Evolutionary conservation across 1,284 basidiomycete genomes (phyloP), one percentile per base, ranked within the genome.

Genomic region (Vanrija humicola): DNA sequence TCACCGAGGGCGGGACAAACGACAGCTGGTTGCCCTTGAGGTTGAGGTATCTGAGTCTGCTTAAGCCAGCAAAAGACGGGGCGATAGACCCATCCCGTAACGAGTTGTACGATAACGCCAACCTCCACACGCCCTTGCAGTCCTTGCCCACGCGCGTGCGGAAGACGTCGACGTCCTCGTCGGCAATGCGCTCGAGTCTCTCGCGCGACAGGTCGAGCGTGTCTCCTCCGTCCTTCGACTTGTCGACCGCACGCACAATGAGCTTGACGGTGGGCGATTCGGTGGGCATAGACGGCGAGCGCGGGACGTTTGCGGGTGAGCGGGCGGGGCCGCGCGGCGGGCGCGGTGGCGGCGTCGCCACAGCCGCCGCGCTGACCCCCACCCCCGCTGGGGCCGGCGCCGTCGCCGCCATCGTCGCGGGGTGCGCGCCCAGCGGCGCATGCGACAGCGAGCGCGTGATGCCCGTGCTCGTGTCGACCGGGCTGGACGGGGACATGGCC

Each of bases 21-120:
- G 86, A 82, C 67, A 98, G 86, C 54, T 81, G 82, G 72, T 98
- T 98, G 67, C 87, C 87, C 76, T 90, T 89, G 57, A 98, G 82
- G 73, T 97, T 98, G 54, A 98, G 83, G 74, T 98, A 98, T 61
- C 94, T 81, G 48, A 98, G 80, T 59, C 84, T 84, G 55, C 83
- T 83, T 46, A 98, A 79, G 39, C 86, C 80, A 15, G 83, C 82
- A 70, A 98, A 95, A 28, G 86, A 84, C 62, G 82, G 82, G 16
- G 92, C 91, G 48, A 98, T 82, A 0, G 84, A 85, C 38, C 55
- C 51, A 46, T 75, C 71, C 19, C 85, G 81, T 40, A 98, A 81
- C 45, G 84, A 82, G 73, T 98, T 98, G 74, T 90, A 84, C 19
- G 87, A 86, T 23, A 98, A 80, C 3, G 96, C 88, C 55, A 98